Percentiles rank a stretch among this genome's conserved stretches.
phyloP scores from a whole-genome alignment of 306 rosid species.

The Prunus mira region DNA sequence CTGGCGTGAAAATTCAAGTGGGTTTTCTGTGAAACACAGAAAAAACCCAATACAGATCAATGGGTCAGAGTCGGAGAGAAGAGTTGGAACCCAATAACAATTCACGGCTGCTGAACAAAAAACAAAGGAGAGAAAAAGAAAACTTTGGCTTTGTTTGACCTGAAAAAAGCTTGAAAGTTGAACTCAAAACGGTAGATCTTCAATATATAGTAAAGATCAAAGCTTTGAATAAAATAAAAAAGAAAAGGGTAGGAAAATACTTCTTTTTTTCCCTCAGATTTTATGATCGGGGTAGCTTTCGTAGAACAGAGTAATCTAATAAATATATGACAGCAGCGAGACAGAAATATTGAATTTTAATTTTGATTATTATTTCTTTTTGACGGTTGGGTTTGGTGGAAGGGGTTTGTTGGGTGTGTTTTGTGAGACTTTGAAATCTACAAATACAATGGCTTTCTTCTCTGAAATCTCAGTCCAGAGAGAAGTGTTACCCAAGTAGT shows the following conservation, averaged over 20 bases:
- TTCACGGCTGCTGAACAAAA: neutral
- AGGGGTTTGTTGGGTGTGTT: neutral
- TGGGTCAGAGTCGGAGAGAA: neutral
- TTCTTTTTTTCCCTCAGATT: neutral
- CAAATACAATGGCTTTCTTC: conserved; percentile 10
- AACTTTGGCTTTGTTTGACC: neutral
- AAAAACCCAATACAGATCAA: neutral
- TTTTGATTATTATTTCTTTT: neutral
- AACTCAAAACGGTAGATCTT: neutral
- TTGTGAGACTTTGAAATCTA: conserved; percentile 8
- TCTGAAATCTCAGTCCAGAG: conserved; percentile 31
- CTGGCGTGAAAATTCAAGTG: conserved; percentile 8
- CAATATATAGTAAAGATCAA: conserved; percentile 10
- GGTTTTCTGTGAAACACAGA: conserved; percentile 12
- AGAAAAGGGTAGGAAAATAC: neutral
- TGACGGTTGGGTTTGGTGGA: conserved; percentile 1
- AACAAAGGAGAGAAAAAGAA: neutral
- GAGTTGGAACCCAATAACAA: neutral
- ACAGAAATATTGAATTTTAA: neutral
- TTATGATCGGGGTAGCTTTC: conserved; percentile 10
- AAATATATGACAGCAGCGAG: neutral
- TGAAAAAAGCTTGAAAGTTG: neutral
- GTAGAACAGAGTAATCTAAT: neutral
- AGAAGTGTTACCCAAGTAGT: neutral
- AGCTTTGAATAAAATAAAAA: neutral